Evolutionary conservation across 164 flowering plant species (phyloP), one percentile per base, ranked within the genome.

Genomic region (Nymphaea thermarum): DNA sequence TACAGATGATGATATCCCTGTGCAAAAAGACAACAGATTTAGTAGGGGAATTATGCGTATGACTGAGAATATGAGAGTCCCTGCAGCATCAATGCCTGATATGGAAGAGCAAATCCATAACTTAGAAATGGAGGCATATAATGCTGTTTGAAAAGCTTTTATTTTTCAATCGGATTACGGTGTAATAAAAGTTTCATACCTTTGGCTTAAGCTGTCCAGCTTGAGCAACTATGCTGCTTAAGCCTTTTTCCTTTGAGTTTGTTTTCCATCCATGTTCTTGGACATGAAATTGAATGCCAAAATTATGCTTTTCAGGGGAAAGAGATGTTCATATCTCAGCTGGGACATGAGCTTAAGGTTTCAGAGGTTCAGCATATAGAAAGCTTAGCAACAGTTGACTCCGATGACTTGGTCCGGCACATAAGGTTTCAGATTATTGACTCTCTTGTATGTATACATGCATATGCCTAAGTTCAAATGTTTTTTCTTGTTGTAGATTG

Each of bases 311-410:
- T 65, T 18, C 65, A 81, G 84, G 79, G 43, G 41, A 77, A 79
- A 68, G 79, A 74, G 44, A 79, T 70, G 36, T 74, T 77, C 71
- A 75, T 77, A 15, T 67, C 80, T 12, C 67, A 70, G 60, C 70
- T 81, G 68, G 66, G 82, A 42, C 79, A 77, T 67, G 82, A 81
- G 60, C 82, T 79, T 44, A 77, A 73, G 66, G 78, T 81, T 53
- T 73, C 82, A 43, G 82, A 79, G 65, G 18, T 62, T 51, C 81
- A 81, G 67, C 81, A 81, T 57, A 73, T 82, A 71, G 78, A 77
- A 70, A 64, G 75, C 47, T 79, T 75, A 51, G 65, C 62, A 43
- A 72, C 71, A 66, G 70, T 77, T 42, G 70, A 79, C 69, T 73
- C 76, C 8, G 78, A 81, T 67, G 74, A 76, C 18, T 66, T 71